A percentile compares a stretch with the other conserved stretches of the same genome.
phyloP scores from a whole-genome alignment of 331 rosid genomes.

The Cydonia oblonga region DNA sequence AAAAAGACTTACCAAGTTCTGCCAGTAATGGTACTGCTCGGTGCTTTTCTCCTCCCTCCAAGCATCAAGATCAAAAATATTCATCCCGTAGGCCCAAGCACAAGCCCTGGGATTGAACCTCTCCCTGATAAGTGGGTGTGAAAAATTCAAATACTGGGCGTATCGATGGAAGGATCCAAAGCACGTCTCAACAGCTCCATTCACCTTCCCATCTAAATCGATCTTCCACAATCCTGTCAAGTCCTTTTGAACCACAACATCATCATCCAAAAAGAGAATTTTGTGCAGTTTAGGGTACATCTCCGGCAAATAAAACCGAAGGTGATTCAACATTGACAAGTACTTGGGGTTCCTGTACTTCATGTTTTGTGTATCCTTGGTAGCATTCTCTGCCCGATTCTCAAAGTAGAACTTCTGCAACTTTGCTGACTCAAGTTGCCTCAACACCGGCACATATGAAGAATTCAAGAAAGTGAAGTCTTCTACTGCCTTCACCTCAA shows the following conservation, averaged over 20 bases:
- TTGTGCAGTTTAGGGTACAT: constrained; percentile 80
- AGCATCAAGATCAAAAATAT: constrained; percentile 84
- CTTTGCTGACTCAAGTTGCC: constrained; percentile 53
- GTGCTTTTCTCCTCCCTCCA: constrained; percentile 86
- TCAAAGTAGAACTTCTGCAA: constrained; percentile 38
- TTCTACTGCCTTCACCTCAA: constrained; percentile 80
- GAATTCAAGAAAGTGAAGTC: constrained; percentile 71
- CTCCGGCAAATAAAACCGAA: constrained; percentile 89
- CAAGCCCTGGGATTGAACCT: constrained; percentile 79
- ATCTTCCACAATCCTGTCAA: constrained; percentile 84
- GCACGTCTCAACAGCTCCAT: constrained; percentile 96
- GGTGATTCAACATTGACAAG: constrained; percentile 66
- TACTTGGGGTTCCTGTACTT: constrained; percentile 42
- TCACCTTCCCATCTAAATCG: constrained; percentile 86
- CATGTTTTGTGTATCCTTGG: constrained; percentile 39
- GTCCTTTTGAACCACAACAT: constrained; percentile 12
- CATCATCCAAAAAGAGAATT: constrained; percentile 77
- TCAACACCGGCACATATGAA: constrained; percentile 69
- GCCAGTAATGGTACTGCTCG: constrained; percentile 84
- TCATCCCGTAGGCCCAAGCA: constrained; percentile 94
- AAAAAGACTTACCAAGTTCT: constrained; percentile 52
- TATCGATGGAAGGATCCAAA: constrained; percentile 91
- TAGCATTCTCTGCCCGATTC: constrained; percentile 40
- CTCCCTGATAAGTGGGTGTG: constrained; percentile 64
- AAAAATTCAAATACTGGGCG: constrained; percentile 71